Evolutionary conservation across 371 early-diverging fungal species (phyloP), one percentile per base, ranked within the genome.

Genomic region (Polyrhizophydium stewartii): DNA sequence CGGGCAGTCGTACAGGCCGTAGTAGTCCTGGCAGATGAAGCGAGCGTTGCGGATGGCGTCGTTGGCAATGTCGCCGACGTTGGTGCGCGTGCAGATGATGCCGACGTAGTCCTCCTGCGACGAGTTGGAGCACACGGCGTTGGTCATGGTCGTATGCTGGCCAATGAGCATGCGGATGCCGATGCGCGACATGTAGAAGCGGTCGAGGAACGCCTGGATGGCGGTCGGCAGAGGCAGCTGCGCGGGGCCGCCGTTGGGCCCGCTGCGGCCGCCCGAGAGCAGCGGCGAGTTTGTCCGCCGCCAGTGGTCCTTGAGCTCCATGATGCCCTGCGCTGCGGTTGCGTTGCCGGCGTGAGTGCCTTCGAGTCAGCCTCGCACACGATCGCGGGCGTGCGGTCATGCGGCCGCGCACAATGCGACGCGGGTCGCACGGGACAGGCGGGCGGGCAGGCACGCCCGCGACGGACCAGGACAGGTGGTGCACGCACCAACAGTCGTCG

Each of bases 171-270:
- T 93, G 61, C 98, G 89, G 64, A 97, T 96, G 21, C 98, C 98
- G 63, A 97, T 97, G 46, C 98, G 89, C 30, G 94, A 93, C 88
- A 96, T 88, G 78, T 95, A 96, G 75, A 97, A 97, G n/a, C 95
- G 86, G 75, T 96, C 96, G 63, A 97, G 75, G 69, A 97, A 97
- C 30, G 84, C 79, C 74, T 97, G 96, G 12, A 95, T 82, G 50
- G 88, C 92, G 38, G 84, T 85, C 67, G 94, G 92, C 33, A 76
- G 72, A 24, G 71, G 70, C 16, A 75, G 63, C 43, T 43, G 43
- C 16, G 17, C 16, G 7, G 63, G 59, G 43, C 59, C 16, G 47
- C 60, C 33, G 19, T 28, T 56, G 24, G 19, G 43, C 24, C 41
- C 56, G 16, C n/a, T 43, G 43, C 17, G 25, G 31, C 49, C 21